These are phyloP conservation scores for Carpinus fangiana DNA, from an alignment of 306 rosid genomes.

Conservation along the genomic window DNA sequence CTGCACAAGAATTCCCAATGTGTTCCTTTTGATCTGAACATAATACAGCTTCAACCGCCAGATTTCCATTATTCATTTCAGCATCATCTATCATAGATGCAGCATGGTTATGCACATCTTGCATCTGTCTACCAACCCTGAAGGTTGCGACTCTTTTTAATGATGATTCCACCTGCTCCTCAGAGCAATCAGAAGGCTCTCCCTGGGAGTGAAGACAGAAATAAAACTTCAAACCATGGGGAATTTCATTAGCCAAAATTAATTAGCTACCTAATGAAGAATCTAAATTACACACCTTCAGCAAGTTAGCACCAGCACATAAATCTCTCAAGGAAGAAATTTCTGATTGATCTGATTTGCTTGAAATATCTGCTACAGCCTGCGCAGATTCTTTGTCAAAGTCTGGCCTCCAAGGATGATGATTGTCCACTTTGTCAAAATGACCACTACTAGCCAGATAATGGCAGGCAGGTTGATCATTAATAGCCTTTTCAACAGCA, in stretches of 20 bases:
- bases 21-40: conserved; percentile 8
- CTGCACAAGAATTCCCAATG: not conserved
- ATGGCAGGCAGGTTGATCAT: no score
- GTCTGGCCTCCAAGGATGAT: no score
- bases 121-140: conserved; percentile 5
- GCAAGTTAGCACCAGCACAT: not conserved
- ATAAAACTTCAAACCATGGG: conserved; percentile 15
- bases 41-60: not conserved
- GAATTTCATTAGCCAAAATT: conserved; percentile 3
- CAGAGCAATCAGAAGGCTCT: conserved; percentile 9
- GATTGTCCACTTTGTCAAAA: no score
- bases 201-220: conserved; percentile 10
- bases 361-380: no score
- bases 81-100: conserved; percentile 1
- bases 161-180: conserved; percentile 18
- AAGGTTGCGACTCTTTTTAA: conserved; percentile 1
- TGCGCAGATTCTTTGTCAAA: no score
- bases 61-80: conserved; percentile 18
- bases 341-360: not conserved
- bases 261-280: not conserved
- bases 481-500: no score
- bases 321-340: conserved; percentile 24
- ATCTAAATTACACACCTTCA: not conserved
- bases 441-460: no score
- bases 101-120: conserved; percentile 5